phyloP scores from a whole-genome alignment of 768 basidiomycete genomes.

The Boletus rubescentipes region DNA sequence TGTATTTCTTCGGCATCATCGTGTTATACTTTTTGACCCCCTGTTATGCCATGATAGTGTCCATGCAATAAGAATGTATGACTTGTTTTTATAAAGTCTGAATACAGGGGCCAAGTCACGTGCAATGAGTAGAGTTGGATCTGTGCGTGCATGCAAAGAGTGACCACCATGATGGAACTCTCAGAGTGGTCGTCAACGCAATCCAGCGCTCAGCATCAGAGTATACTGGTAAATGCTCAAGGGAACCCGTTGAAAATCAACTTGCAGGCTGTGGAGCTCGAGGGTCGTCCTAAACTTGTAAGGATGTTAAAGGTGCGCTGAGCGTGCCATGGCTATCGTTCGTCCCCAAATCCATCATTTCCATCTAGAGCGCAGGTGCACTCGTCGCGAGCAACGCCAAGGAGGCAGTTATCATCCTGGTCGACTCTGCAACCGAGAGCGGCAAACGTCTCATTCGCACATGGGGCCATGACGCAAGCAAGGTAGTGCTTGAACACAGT shows the following conservation, averaged over 20 bases:
- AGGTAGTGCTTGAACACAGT: constrained; percentile 49
- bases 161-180: constrained; percentile 24
- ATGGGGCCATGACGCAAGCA: constrained; percentile 49
- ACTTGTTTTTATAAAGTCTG: not conserved
- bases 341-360: constrained; percentile 6
- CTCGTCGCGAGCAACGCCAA: constrained; percentile 48
- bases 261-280: constrained; percentile 55
- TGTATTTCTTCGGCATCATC: constrained; percentile 41
- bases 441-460: constrained; percentile 58
- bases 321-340: not conserved
- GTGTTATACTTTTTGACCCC: constrained; percentile 43
- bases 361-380: constrained; percentile 55
- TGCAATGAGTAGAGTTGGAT: not conserved
- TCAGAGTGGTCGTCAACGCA: constrained; percentile 18
- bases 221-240: constrained; percentile 40
- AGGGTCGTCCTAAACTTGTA: constrained; percentile 49
- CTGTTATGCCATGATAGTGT: constrained; percentile 35
- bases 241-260: constrained; percentile 50
- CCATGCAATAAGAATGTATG: constrained; percentile 35
- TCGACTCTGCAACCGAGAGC: constrained; percentile 50
- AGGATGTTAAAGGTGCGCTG: constrained; percentile 46
- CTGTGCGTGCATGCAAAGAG: not conserved
- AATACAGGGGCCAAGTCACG: constrained; percentile 5
- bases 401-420: constrained; percentile 57
- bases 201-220: constrained; percentile 11